phyloP scores from a whole-genome alignment of 1,284 basidiomycete genomes.

The Cryptococcus wingfieldii region DNA sequence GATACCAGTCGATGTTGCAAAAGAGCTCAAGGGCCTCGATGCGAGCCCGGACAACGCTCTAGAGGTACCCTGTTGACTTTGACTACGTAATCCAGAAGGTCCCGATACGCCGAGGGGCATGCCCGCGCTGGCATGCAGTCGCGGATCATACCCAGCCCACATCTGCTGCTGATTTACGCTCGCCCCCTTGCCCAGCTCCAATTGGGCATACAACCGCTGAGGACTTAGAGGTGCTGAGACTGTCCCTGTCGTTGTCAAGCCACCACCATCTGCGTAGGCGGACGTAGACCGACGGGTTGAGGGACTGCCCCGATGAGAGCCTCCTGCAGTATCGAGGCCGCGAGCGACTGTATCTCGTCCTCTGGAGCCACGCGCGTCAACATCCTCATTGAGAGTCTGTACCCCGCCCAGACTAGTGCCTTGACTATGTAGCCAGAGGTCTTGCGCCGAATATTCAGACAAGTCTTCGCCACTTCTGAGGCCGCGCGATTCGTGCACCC shows the following conservation, averaged over 20 bases:
- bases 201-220: conserved; percentile 43
- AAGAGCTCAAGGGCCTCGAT: background rate
- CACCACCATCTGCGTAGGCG: conserved; percentile 26
- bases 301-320: conserved; percentile 12
- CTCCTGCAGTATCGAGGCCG: conserved; percentile 30
- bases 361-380: conserved; percentile 11
- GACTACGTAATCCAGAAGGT: conserved; percentile 5
- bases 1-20: background rate
- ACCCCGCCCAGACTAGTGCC: conserved; percentile 40
- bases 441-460: conserved; percentile 37
- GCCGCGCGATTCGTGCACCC: conserved; percentile 15
- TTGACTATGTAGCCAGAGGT: conserved; percentile 45
- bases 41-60: background rate
- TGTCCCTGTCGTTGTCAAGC: conserved; percentile 32
- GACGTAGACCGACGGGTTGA: conserved; percentile 20
- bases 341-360: conserved; percentile 29
- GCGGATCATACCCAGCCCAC: conserved; percentile 31
- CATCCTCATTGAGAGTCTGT: conserved; percentile 29
- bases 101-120: conserved; percentile 21
- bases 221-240: conserved; percentile 47
- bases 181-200: conserved; percentile 36
- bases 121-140: conserved; percentile 20
- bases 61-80: background rate
- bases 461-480: conserved; percentile 23
- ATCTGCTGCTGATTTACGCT: conserved; percentile 13